Base-by-base conservation (phyloP, 768 basidiomycete genomes). In the Russula griseocarnosa region DNA sequence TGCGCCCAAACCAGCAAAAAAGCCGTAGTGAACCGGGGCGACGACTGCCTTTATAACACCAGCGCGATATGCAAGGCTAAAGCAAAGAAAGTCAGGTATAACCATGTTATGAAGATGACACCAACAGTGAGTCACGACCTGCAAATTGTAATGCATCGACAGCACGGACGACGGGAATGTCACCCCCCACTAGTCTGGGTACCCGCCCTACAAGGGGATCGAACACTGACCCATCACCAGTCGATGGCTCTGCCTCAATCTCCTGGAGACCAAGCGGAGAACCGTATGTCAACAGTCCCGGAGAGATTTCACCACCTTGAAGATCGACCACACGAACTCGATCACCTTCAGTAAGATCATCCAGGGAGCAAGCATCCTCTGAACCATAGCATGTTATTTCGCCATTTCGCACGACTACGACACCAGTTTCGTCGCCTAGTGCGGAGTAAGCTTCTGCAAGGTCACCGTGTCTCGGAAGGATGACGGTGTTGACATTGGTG, bases 11-110 rank as follows among this genome's bases (percentile, higher is more conserved):
- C 92, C 92, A 0, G 77, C 73, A 38, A 90, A 71, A 67, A 90
- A 82, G 8, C 86, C 82, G 8, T 55, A 22, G 3, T 82, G 78
- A 7, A 74, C 70, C 0, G 92, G 92, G 0, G 85, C 81, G 0
- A 81, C 78, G 16, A 94, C 77, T 1, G 81, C 88, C 1, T 79
- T 81, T 2, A 90, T 90, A 3, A 94, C 87, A 4, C 92, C 92
- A 8, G 79, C 74, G 22, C 83, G 83, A 70, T 91, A 89, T 0
- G 92, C 89, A 46, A 89, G 70, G 36, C 90, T 92, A 68, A 40
- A 32, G 55, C 51, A n/a, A 30, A 7, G 24, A 16, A 11, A 6
- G 40, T 72, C 40, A 69, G 62, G 49, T 49, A 44, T 24, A 36
- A 24, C 47, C 52, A 24, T 30, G 49, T 26, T 16, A 40, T n/a